Evolutionary conservation across 108 stramenopile genomes (phyloP), one percentile per base, ranked within the genome.

Genomic region (Chaetoceros muelleri): DNA sequence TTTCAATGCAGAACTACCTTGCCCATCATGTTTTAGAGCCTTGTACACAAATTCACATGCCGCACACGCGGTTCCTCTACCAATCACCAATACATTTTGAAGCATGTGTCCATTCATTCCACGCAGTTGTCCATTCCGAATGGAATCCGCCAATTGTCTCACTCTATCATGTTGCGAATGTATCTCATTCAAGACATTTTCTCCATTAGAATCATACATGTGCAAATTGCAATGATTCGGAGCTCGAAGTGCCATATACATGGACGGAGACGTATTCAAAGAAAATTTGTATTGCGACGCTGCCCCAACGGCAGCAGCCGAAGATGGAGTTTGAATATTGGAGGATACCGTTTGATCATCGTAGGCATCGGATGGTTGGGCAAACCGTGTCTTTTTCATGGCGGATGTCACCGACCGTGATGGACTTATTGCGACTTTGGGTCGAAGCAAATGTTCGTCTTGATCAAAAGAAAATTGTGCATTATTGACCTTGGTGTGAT

Each of bases 201-300:
- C 63, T 7, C 76, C 78, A 56, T 79, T 58, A 3, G 34, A n/a
- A 17, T 51, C 2, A 0, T 66, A 51, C 72, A 91, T 82, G 30
- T 71, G 58, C 2, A 75, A 70, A 31, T 71, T 74, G 17, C 46
- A 19, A 20, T 72, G 65, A 19, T 73, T 40, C 0, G 90, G 90
- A 44, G 71, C 79, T n/a, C 90, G 79, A 21, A 85, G 62, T 1
- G 85, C 71, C 25, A 91, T 64, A 50, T 85, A 79, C 80, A 85
- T 86, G 30, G 85, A 85, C 3, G 81, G 70, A 22, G 31, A 27
- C 2, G 28, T 52, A 20, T 60, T 24, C 53, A 23, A 18, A 21
- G 28, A 18, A 8, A 1, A 53, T 53, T 50, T 58, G n/a, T n/a
- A n/a, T n/a, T n/a, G n/a, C n/a, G n/a, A n/a, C n/a, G n/a, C n/a